Percentiles rank a stretch among this genome's conserved stretches.
These are phyloP conservation scores for Aspergillus ostianus DNA, from an alignment of 495 filamentous ascomycete species.

Conservation along the genomic window DNA sequence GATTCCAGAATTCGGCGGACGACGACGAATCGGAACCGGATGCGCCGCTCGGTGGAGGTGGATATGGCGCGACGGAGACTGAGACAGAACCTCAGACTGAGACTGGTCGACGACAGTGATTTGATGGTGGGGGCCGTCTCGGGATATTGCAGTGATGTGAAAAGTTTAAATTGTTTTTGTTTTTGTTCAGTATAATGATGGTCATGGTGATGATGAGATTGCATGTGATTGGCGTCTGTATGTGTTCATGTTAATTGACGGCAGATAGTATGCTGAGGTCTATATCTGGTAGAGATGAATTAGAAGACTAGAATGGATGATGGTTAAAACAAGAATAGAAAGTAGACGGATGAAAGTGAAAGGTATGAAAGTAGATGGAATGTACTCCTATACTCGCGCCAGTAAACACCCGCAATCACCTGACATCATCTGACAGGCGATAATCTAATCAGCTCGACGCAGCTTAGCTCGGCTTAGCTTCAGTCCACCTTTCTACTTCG, in stretches of 20 bases:
- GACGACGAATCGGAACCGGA: slow-evolving; percentile 24
- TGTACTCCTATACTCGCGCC: background rate
- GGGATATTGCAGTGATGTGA: too few species aligned
- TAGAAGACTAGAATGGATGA: background rate
- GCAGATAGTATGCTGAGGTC: background rate
- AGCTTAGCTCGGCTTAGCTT: background rate
- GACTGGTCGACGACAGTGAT: background rate
- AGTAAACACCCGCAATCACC: slow-evolving; percentile 1
- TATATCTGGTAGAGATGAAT: background rate
- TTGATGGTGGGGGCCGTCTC: background rate
- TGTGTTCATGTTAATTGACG: background rate
- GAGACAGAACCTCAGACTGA: background rate
- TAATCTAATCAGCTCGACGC: slow-evolving; percentile 2
- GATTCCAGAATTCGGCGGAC: slow-evolving; percentile 50
- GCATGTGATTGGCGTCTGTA: background rate
- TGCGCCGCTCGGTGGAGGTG: slow-evolving; percentile 1
- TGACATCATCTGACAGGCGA: background rate
- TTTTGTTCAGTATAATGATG: too few species aligned
- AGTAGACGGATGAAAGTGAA: background rate
- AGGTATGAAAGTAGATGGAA: background rate
- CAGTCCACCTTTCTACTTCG: slow-evolving; percentile 1
- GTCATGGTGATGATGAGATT: background rate
- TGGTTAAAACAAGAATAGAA: background rate
- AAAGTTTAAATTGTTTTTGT: background rate
- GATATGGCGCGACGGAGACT: slow-evolving; percentile 12